Evolutionary conservation across 2,329 filamentous ascomycete genomes (phyloP), one percentile per base, ranked within the genome.

Genomic region (Fusarium caatingaense): DNA sequence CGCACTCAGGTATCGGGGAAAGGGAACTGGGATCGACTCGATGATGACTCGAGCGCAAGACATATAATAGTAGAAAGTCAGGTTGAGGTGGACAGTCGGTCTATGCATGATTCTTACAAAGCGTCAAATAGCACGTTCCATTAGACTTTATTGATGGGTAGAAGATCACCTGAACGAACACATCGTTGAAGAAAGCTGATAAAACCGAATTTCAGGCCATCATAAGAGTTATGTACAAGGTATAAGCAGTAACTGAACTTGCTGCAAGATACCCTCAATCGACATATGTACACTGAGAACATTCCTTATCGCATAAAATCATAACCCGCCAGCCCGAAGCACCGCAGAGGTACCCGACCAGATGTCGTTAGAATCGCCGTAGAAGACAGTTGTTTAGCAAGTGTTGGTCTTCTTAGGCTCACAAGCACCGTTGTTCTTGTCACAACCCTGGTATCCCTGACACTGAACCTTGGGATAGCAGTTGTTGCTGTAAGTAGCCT

Each of bases 401-500:
- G 34, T 41, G 15, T 37, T 37, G 4, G 66, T 58, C 71, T 78
- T 77, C 8, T 27, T 55, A 42, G 75, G 75, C 60, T 77, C 75
- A 48, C 75, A 77, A 46, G 68, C 74, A 27, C 75, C 75, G 32
- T 74, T 74, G 8, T 55, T 30, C 74, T 76, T 76, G 46, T 76
- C 75, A 30, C 75, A 77, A 0, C 75, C 75, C n/a, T 75, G 69
- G 64, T 77, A 77, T 2, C 72, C 75, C 62, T 76, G 75, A 56
- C 75, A 77, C 63, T 76, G 75, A 41, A 71, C 68, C 23, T 71
- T 69, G 47, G 73, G 71, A 40, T 53, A 78, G 60, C 76, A 70
- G 74, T 77, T 74, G 60, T 77, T 77, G 16, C 60, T 68, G 68
- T 76, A 76, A n/a, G 75, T 76, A 30, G 75, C 75, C 74, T 64